These are phyloP conservation scores for Populus hybrid DNA, from an alignment of 441 rosid species.

Conservation along the genomic window DNA sequence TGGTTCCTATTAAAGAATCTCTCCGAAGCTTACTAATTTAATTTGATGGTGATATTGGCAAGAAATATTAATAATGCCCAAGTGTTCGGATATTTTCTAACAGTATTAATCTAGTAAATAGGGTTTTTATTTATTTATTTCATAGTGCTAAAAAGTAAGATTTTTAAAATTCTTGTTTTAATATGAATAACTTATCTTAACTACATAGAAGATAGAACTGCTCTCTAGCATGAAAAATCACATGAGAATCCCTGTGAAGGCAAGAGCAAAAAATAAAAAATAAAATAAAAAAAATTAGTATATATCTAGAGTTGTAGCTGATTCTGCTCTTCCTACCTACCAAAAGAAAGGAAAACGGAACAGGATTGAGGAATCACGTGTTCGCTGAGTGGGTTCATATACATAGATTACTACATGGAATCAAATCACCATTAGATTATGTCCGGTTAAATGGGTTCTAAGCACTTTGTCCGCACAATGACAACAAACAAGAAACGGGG, in stretches of 20 bases:
- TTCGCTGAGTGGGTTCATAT: background rate
- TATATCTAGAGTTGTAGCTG: background rate
- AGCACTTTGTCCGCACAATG: constrained; percentile 26
- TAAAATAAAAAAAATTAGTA: background rate
- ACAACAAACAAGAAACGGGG: constrained; percentile 8
- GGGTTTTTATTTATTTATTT: no score
- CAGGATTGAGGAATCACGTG: background rate
- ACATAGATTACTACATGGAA: background rate
- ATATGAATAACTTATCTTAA: no score
- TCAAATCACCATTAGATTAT: background rate
- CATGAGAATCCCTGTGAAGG: background rate
- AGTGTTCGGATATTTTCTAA: no score
- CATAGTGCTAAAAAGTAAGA: no score
- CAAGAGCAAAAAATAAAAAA: background rate
- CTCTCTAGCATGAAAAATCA: background rate
- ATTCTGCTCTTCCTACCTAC: background rate
- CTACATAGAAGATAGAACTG: no score
- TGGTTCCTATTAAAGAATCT: background rate
- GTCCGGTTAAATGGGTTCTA: constrained; percentile 25
- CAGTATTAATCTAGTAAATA: no score
- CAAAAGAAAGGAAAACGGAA: background rate
- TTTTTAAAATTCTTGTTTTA: no score
- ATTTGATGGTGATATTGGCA: background rate
- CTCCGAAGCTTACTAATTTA: background rate
- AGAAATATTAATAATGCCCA: background rate